Conservation (phyloP, 1,284 basidiomycete genomes). For the Marasmius sp. region DNA sequence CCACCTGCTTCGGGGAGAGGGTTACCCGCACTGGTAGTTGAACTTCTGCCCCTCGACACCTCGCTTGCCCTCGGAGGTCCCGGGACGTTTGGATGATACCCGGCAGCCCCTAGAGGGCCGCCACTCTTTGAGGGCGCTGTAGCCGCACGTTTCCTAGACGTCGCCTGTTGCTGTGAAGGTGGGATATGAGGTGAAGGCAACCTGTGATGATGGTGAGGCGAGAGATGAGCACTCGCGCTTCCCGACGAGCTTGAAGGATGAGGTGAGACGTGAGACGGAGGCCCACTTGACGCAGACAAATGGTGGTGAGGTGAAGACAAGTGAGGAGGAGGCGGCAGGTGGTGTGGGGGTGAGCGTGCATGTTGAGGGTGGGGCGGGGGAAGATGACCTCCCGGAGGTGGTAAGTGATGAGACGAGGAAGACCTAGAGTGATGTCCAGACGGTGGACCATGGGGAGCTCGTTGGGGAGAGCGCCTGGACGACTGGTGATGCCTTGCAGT, state of each 20-base stretch:
- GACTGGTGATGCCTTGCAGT: slow-evolving; percentile 32
- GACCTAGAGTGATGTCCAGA: neutral
- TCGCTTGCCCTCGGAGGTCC: neutral
- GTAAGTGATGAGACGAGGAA: neutral
- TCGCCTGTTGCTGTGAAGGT: neutral
- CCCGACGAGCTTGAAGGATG: neutral
- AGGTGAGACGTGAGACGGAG: neutral
- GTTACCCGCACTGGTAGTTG: neutral
- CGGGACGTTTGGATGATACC: neutral
- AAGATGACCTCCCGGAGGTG: neutral
- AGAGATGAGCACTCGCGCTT: neutral
- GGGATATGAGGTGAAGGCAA: neutral
- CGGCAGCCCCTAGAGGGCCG: neutral
- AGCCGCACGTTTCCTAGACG: neutral
- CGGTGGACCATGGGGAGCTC: neutral
- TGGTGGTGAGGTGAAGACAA: neutral
- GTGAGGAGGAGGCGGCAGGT: neutral
- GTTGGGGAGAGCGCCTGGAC: neutral
- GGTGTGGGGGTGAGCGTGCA: neutral
- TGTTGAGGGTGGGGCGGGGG: neutral
- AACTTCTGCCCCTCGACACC: neutral
- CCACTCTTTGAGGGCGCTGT: neutral
- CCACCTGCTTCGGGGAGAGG: neutral
- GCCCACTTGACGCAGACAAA: neutral
- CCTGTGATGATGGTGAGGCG: neutral